These are phyloP conservation scores for Alternaria sp. DNA, from an alignment of 2,329 filamentous ascomycete genomes.

Conservation along the genomic window DNA sequence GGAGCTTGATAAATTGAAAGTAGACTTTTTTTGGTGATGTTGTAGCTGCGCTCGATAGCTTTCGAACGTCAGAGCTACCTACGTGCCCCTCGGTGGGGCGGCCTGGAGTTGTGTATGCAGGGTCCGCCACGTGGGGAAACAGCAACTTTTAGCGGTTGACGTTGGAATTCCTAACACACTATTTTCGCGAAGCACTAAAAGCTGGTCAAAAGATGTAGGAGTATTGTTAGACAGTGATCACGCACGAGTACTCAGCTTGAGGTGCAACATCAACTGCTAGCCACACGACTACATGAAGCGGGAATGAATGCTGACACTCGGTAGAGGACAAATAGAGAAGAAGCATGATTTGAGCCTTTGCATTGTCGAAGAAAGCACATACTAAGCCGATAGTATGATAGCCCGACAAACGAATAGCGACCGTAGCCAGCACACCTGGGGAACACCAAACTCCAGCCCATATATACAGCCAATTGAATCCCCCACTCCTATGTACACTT, in stretches of 20 bases:
- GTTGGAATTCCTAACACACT: no score
- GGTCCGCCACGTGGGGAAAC: not conserved
- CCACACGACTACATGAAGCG: not conserved
- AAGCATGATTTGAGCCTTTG: not conserved
- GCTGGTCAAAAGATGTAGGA: not conserved
- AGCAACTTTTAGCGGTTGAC: not conserved
- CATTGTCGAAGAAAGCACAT: not conserved
- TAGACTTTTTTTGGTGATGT: not conserved
- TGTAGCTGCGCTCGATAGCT: not conserved
- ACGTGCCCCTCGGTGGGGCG: not conserved
- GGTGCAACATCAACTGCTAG: not conserved
- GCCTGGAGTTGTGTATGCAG: not conserved
- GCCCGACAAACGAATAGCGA: not conserved
- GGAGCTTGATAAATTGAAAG: not conserved
- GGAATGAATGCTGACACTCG: not conserved
- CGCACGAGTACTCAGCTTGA: not conserved
- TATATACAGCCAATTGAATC: not conserved
- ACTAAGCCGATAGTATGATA: not conserved
- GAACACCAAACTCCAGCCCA: not conserved
- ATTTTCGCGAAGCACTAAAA: not conserved
- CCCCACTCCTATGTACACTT: not conserved
- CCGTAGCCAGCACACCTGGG: not conserved
- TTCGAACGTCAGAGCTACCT: not conserved
- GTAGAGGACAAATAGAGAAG: not conserved
- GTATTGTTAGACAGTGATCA: not conserved